Evolutionary conservation across 1,139 yeast species (phyloP).

Genomic region (Candida frijolesensis): DNA sequence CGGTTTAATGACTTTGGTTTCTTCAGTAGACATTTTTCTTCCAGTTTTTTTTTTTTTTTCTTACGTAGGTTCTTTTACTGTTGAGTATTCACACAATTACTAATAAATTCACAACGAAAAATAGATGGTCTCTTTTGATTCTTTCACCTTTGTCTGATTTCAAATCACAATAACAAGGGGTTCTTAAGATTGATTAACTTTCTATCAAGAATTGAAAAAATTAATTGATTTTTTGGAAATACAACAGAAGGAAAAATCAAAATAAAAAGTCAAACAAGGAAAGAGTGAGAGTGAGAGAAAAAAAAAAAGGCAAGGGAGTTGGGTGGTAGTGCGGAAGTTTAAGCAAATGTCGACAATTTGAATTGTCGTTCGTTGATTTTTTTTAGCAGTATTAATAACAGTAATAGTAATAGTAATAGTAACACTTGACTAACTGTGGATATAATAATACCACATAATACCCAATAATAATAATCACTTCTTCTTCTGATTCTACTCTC

Average conservation of each 20-base stretch:
- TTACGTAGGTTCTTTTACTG: not conserved
- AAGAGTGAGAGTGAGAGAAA: not conserved
- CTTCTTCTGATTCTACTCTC: too few species aligned
- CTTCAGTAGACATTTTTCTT: constrained; percentile 18
- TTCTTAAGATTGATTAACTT: constrained; percentile 3
- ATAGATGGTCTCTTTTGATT: not conserved
- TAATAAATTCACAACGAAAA: constrained; percentile 1
- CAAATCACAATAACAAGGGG: constrained; percentile 3
- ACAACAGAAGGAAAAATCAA: not conserved
- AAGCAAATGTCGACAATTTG: not conserved
- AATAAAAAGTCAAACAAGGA: not conserved
- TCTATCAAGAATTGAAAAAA: constrained; percentile 3
- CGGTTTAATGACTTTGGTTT: constrained; percentile 23
- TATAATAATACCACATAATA: not conserved
- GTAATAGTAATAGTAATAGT: not conserved
- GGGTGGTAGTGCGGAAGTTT: not conserved
- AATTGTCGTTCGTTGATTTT: not conserved
- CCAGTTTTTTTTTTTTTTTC: not conserved
- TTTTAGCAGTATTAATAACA: not conserved
- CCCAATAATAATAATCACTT: too few species aligned
- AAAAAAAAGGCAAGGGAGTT: not conserved
- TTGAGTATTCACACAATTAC: not conserved
- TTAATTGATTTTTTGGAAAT: not conserved
- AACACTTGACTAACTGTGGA: not conserved
- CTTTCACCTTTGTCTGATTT: constrained; percentile 2